These are phyloP conservation scores for Diplodia corticola DNA, from an alignment of 2,329 filamentous ascomycete genomes.

Conservation along the genomic window DNA sequence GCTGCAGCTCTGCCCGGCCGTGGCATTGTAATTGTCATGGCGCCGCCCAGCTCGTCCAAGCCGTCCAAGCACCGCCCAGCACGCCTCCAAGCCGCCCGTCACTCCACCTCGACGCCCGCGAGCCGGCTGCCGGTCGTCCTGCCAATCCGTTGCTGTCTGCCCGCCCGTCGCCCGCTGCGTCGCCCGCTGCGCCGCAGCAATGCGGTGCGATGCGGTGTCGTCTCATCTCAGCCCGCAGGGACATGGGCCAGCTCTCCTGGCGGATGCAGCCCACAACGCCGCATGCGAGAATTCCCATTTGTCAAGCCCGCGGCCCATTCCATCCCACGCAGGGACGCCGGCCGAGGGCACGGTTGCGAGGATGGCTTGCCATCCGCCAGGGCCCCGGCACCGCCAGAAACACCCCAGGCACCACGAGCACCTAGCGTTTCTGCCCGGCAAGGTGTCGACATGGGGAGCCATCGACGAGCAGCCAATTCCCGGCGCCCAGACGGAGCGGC, in stretches of 20 bases:
- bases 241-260: conserved; percentile 1
- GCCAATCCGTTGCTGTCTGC: background rate
- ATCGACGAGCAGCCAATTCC: background rate
- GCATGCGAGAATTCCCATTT: conserved; percentile 15
- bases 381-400: background rate
- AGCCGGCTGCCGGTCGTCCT: background rate
- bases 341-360: conserved; percentile 12
- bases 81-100: conserved; percentile 1
- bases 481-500: background rate
- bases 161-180: background rate
- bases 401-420: conserved; percentile 4
- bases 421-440: background rate
- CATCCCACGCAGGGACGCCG: conserved; percentile 16
- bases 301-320: background rate
- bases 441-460: background rate
- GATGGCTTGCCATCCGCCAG: conserved; percentile 4
- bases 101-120: conserved; percentile 9
- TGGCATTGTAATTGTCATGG: background rate
- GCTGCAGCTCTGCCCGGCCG: background rate
- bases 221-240: conserved; percentile 11
- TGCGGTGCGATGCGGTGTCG: conserved; percentile 14
- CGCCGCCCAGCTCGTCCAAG: background rate
- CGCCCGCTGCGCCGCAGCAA: background rate
- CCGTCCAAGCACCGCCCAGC: conserved; percentile 13
- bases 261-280: background rate